A percentile compares a stretch with the other conserved stretches of the same genome.
Conservation (phyloP, 2,329 filamentous ascomycete genomes). For the Cladosporium sp. region DNA sequence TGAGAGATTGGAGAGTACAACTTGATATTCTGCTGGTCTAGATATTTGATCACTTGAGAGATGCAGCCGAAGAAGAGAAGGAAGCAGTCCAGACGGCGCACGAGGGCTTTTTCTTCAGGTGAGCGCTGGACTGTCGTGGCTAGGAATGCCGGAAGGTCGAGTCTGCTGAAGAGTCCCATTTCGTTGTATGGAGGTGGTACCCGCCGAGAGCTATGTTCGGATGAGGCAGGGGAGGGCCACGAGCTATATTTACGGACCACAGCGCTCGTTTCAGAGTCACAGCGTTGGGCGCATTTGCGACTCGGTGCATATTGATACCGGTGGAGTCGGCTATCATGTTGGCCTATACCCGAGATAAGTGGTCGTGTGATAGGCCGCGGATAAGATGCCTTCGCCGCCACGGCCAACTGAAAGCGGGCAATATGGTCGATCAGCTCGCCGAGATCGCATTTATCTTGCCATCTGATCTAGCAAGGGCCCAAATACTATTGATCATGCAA, state of each 20-base stretch:
- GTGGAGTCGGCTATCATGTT: not conserved
- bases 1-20: conserved; percentile 4
- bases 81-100: conserved; percentile 36
- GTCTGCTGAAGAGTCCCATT: conserved; percentile 15
- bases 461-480: not conserved
- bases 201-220: not conserved
- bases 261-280: not conserved
- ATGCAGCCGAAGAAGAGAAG: conserved; percentile 39
- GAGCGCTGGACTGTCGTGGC: conserved; percentile 20
- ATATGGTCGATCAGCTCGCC: not conserved
- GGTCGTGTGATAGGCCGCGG: not conserved
- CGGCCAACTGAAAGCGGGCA: not conserved
- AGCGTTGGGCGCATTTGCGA: not conserved
- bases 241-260: not conserved
- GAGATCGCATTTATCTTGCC: not conserved
- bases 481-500: not conserved
- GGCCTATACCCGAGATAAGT: not conserved
- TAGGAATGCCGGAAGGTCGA: conserved; percentile 15
- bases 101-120: conserved; percentile 34
- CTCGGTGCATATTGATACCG: not conserved
- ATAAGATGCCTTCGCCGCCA: not conserved
- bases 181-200: not conserved
- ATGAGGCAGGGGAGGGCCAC: not conserved
- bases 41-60: conserved; percentile 35
- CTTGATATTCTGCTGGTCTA: conserved; percentile 28